Base-by-base conservation (phyloP, 2,329 filamentous ascomycete genomes). In the Bisporella sp. region DNA sequence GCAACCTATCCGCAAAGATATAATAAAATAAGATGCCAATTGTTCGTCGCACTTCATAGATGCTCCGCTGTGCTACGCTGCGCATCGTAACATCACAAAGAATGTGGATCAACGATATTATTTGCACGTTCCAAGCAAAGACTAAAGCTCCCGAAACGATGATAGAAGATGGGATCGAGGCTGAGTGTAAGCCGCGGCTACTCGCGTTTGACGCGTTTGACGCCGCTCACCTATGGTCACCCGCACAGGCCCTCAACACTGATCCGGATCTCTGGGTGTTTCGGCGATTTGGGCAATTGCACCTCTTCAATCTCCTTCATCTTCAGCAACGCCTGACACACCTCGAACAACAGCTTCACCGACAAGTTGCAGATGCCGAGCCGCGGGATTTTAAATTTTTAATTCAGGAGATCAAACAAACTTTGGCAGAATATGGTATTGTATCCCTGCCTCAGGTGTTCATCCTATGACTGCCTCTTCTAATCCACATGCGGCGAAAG, bases 191-290 rank as follows among this genome's bases (percentile, higher is more conserved):
- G 21, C 21, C 21, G 21, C 21, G 21, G 21, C 3, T 3, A 21
- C 21, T 21, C 21, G 21, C 2, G 35, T 39, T 39, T n/a, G 35
- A 3, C 35, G 35, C 35, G 9, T 39, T 39, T n/a, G 35, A 39
- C 35, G 35, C 35, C 35, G 9, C 35, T 39, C 21, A 21, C 21
- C 21, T 21, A 21, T 21, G 2, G 21, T 21, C 21, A 21, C 21
- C 21, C 21, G 41, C 48, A 29, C 41, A 40, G 30, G 12, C 28
- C 31, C 41, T 52, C 35, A 46, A 52, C 35, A 28, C 40, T 6
- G 50, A 52, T 46, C 30, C 50, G 7, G 50, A 52, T 42, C 46
- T 48, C 45, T 52, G 50, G 50, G 50, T 52, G 30, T 52, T 52
- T 46, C 50, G 50, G 29, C 50, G 50, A 12, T 52, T 52, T 48